Evolutionary conservation across 768 basidiomycete species (phyloP), one percentile per base, ranked within the genome.

Genomic region (Paxillus involutus): DNA sequence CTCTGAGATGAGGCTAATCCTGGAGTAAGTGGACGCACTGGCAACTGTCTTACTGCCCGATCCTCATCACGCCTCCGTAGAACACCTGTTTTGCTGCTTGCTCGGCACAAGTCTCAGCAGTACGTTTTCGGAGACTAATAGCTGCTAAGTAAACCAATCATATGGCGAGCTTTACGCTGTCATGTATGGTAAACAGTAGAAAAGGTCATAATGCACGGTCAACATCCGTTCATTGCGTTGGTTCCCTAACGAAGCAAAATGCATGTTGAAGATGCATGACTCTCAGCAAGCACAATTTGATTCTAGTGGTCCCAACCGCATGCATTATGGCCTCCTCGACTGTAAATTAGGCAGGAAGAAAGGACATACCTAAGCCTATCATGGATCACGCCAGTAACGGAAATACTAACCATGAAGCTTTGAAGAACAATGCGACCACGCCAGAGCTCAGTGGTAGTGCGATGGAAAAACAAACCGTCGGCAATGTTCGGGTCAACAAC

Each of bases 161-260:
- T 36, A 29, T 3, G 24, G 48, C 36, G 41, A 44, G n/a, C 33
- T 35, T 13, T 30, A 8, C 5, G 12, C 19, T 24, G 36, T 14
- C 49, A 19, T 2, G 12, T 12, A 2, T 19, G 12, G 30, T 51
- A 37, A 46, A 51, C 55, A 60, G 56, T 66, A 58, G 56, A 63
- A 63, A 66, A 63, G 48, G 64, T 53, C 63, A 66, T 57, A 66
- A 64, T 64, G 63, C 63, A 64, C 24, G 42, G 63, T 60, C 56
- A 53, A 54, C 52, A 35, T 11, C 33, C 3, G 35, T 56, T 63
- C 55, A 59, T n/a, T n/a, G n/a, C 59, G 56, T 57, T 51, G 13
- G 55, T 55, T 41, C 49, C 32, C 45, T 53, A 42, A 24, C 51
- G 21, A 55, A 47, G 47, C 43, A 17, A 51, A 50, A 44, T 37